These are phyloP conservation scores for Diplosphaera chodatii DNA, from an alignment of 139 green algal species.

Conservation along the genomic window DNA sequence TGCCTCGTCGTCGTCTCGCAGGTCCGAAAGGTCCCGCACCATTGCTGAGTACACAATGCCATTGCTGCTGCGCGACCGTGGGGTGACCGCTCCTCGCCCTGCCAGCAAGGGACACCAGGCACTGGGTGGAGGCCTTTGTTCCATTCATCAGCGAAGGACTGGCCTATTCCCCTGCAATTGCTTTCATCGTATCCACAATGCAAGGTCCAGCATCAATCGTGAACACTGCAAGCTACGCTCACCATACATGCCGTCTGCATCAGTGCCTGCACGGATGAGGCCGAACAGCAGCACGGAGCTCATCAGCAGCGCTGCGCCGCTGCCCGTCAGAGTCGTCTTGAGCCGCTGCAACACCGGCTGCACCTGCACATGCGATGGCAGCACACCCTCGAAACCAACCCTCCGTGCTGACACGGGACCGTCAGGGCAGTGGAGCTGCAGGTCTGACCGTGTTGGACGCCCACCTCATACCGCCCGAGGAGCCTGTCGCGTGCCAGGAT, in stretches of 20 bases:
- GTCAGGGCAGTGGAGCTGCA: no score
- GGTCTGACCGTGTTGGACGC: not conserved
- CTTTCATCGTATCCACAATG: no score
- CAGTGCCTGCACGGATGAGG: conserved; percentile 36
- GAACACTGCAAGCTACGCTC: not conserved
- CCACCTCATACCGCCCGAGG: conserved; percentile 58
- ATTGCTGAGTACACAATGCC: conserved; percentile 37
- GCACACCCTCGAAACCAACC: no score
- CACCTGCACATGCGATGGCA: conserved; percentile 15
- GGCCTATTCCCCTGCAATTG: no score
- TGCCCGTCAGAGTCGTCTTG: conserved; percentile 47
- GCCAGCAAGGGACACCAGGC: not conserved
- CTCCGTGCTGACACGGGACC: no score
- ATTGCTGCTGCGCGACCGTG: conserved; percentile 5
- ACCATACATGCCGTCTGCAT: conserved; percentile 54
- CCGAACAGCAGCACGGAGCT: conserved; percentile 35
- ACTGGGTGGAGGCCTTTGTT: no score
- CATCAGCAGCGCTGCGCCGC: conserved; percentile 36
- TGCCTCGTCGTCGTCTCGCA: conserved; percentile 53
- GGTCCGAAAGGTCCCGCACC: conserved; percentile 35
- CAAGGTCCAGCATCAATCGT: not conserved
- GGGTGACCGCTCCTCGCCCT: conserved; percentile 28
- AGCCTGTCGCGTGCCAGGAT: conserved; percentile 77
- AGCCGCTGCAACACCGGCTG: conserved; percentile 41
- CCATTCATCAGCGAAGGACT: no score